Evolutionary conservation across 768 basidiomycete species (phyloP), one percentile per base, ranked within the genome.

Genomic region (Rhodotorula graminis): DNA sequence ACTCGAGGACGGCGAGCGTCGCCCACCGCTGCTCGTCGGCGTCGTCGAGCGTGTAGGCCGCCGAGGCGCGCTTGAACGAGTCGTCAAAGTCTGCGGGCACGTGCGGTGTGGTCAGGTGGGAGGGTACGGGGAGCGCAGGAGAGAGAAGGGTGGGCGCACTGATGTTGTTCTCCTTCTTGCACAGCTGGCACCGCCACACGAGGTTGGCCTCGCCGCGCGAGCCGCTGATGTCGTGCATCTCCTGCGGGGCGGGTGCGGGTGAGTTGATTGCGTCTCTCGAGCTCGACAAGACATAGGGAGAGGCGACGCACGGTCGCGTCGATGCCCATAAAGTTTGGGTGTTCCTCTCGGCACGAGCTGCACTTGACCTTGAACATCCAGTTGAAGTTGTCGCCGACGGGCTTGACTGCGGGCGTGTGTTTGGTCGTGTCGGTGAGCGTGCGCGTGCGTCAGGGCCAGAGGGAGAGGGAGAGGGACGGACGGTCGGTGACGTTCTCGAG

Each of bases 1-100:
- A 95, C 76, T 95, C 92, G 53, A 95, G 82, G 7, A 85, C 84
- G 14, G 92, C 81, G 42, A 94, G 82, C 9, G 88, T 86, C 1
- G 84, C 85, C 61, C 88, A 88, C 60, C 86, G 84, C 16, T 84
- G 77, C 16, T 67, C 64, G 46, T 79, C 87, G 33, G 83, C 84
- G 67, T 87, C 86, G 71, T 89, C 88, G 33, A 84, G 83, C 1
- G 81, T 83, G 80, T 92, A 92, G 2, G 61, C 60, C 7, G 77
- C 73, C 49, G 72, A 70, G 15, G 50, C 50, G 5, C 73, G 70
- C 60, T 72, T 65, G 65, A 76, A 72, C 18, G 78, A 74, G 23
- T 69, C 61, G 68, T 78, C 77, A 44, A 78, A 78, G 59, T 50
- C 76, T 72, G 62, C 46, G 10, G 37, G 40, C 29, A 40, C 37